phyloP scores from a whole-genome alignment of 1,139 yeast species.

The Diutina siamensis region DNA sequence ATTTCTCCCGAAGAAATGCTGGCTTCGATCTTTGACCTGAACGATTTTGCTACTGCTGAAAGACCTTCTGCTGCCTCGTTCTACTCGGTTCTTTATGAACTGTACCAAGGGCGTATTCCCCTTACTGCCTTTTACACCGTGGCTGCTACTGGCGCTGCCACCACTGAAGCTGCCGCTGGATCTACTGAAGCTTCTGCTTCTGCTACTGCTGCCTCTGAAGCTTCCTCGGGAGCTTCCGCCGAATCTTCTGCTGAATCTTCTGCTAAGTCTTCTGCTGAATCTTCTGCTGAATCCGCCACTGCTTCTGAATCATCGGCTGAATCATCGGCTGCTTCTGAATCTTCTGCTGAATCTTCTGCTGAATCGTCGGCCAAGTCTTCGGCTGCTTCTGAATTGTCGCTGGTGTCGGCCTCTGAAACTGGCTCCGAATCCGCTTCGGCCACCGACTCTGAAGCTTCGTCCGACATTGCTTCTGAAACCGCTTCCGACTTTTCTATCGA shows the following conservation, averaged over 20 bases:
- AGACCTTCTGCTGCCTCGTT: not conserved
- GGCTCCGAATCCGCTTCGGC: not conserved
- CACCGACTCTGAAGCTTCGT: not conserved
- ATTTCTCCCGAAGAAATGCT: slow-evolving; percentile 3
- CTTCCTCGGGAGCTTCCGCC: not conserved
- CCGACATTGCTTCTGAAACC: not conserved
- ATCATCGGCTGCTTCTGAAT: not conserved
- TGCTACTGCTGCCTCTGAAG: not conserved
- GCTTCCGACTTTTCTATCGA: not conserved
- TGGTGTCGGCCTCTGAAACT: not conserved
- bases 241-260: not conserved
- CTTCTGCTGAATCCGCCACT: not conserved
- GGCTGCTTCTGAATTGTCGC: not conserved
- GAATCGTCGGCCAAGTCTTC: not conserved
- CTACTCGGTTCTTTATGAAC: not conserved
- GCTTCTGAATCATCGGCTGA: not conserved
- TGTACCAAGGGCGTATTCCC: slow-evolving; percentile 3
- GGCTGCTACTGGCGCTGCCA: not conserved
- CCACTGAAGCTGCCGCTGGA: not conserved
- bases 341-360: not conserved
- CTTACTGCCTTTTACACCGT: slow-evolving; percentile 1
- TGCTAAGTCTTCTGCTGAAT: slow-evolving; percentile 4
- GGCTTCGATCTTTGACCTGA: not conserved
- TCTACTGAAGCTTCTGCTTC: not conserved
- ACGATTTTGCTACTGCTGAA: slow-evolving; percentile 1